phyloP scores from a whole-genome alignment of 345 rosid genomes.

The Moricandia moricandioides region DNA sequence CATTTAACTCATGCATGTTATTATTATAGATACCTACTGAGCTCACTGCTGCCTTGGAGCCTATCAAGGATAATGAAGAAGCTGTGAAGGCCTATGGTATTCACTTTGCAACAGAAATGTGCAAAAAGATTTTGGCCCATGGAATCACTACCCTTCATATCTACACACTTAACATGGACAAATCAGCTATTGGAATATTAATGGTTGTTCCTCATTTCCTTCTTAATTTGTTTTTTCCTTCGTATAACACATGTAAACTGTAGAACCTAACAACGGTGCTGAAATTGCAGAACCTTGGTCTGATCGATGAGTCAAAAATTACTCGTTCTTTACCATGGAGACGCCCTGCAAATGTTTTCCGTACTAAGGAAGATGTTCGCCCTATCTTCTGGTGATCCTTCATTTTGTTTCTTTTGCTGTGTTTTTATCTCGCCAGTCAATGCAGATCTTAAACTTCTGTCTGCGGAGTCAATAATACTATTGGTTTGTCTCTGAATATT shows the following conservation, averaged over 20 bases:
- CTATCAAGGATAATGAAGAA: constrained; percentile 97
- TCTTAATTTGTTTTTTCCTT: neutral
- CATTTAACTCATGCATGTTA: neutral
- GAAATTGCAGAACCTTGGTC: constrained; percentile 74
- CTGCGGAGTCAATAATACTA: neutral
- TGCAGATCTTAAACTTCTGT: neutral
- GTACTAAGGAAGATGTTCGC: constrained; percentile 88
- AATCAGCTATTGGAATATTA: constrained; percentile 81
- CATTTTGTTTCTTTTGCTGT: constrained; percentile 18
- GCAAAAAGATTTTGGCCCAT: constrained; percentile 86
- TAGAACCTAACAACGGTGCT: constrained; percentile 34
- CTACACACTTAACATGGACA: constrained; percentile 91
- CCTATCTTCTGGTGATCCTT: constrained; percentile 85
- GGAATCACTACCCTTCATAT: constrained; percentile 88
- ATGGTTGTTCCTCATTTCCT: constrained; percentile 48
- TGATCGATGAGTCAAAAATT: constrained; percentile 87
- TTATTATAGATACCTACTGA: constrained; percentile 73
- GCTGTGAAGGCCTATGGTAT: constrained; percentile 89
- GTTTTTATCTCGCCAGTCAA: neutral
- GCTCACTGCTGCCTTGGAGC: constrained; percentile 80
- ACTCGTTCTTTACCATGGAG: constrained; percentile 87
- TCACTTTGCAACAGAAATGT: constrained; percentile 96
- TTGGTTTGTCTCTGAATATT: constrained; percentile 27
- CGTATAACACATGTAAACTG: neutral
- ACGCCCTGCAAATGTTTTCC: constrained; percentile 84